phyloP scores from a whole-genome alignment of 2,329 filamentous ascomycete species.

The Fusarium sp. region DNA sequence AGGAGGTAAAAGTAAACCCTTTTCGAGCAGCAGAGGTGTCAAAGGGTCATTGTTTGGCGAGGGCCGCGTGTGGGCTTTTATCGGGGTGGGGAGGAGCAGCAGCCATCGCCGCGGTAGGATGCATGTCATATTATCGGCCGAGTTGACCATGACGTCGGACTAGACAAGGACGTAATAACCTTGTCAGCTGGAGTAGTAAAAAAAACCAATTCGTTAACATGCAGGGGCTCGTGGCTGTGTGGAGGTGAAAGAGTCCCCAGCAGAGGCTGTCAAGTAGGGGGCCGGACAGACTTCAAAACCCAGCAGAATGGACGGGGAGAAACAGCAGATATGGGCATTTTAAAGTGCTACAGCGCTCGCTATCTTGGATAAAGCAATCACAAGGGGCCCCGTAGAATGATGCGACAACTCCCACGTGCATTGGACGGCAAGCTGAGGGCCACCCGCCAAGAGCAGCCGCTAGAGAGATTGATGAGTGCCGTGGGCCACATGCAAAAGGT shows the following conservation, averaged over 20 bases:
- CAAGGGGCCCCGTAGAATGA: constrained; percentile 14
- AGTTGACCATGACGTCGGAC: constrained; percentile 12
- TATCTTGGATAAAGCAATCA: constrained; percentile 10
- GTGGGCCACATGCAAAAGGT: constrained; percentile 22
- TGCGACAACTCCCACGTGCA: constrained; percentile 24
- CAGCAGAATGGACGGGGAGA: background rate
- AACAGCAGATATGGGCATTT: background rate
- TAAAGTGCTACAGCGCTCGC: background rate
- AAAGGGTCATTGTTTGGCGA: background rate
- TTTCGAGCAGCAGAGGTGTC: background rate
- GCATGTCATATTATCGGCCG: background rate
- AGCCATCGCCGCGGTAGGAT: constrained; percentile 26
- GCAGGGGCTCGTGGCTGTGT: background rate
- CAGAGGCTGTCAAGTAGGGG: background rate
- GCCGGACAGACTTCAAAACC: background rate
- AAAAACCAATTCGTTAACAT: background rate
- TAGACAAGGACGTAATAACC: background rate
- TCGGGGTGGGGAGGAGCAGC: background rate
- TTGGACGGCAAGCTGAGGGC: constrained; percentile 6
- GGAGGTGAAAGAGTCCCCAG: background rate
- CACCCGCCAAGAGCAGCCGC: background rate
- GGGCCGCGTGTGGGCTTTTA: background rate
- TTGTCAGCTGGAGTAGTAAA: background rate
- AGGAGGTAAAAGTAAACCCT: background rate
- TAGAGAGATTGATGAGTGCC: background rate